Conservation (phyloP, 2,329 filamentous ascomycete genomes). For the Ophidiomyces ophidiicola region DNA sequence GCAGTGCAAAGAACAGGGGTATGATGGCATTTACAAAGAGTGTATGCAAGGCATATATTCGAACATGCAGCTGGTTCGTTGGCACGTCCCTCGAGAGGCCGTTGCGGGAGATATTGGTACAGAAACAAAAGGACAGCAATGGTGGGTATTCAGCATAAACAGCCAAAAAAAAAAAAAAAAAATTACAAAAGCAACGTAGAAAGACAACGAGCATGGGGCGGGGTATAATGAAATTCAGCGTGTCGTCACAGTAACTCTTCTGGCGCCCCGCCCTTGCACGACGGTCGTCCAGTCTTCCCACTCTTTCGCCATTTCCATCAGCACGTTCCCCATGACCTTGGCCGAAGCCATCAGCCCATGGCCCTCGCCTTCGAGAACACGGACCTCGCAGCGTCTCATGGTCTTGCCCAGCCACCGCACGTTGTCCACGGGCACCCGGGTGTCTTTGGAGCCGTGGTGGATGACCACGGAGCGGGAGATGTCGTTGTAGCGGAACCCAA, state of each 20-base stretch:
- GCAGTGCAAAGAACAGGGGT: no score
- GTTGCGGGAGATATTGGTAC: no score
- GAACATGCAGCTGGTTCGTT: no score
- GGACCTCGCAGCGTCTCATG: conserved; percentile 85
- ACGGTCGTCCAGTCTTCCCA: conserved; percentile 77
- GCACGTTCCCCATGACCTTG: conserved; percentile 79
- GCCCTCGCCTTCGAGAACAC: conserved; percentile 79
- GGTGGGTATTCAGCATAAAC: no score
- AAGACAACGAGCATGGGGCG: neutral
- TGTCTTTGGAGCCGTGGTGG: conserved; percentile 83
- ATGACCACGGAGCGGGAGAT: conserved; percentile 86
- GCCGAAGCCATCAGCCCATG: conserved; percentile 95
- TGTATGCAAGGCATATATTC: no score
- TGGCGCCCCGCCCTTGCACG: conserved; percentile 33
- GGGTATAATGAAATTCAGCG: neutral
- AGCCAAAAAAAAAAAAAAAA: neutral
- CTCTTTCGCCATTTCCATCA: conserved; percentile 86
- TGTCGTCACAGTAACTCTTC: conserved; percentile 22
- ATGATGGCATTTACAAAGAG: no score
- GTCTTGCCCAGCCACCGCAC: conserved; percentile 87
- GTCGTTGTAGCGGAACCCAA: conserved; percentile 94
- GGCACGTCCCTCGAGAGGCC: no score
- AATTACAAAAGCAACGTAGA: neutral
- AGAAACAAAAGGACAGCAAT: no score
- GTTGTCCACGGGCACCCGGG: conserved; percentile 86